These are phyloP conservation scores for Scedosporium dehoogii DNA, from an alignment of 2,329 filamentous ascomycete genomes.

Conservation along the genomic window DNA sequence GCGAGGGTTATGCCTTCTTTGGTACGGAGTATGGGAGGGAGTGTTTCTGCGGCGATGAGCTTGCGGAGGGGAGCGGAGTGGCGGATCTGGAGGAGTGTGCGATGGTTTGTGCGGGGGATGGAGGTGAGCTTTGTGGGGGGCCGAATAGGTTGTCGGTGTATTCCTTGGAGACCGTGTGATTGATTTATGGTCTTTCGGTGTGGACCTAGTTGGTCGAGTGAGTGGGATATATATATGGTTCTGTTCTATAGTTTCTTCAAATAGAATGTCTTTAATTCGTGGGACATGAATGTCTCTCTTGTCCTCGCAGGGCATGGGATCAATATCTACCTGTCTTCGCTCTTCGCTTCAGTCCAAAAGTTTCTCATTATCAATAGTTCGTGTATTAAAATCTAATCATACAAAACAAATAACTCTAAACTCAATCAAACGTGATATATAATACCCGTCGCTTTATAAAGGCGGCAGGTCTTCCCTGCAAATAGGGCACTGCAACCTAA, in stretches of 20 bases:
- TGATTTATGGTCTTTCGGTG: neutral
- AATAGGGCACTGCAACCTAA: conserved; percentile 87
- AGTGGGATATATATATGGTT: no score
- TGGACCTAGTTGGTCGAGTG: no score
- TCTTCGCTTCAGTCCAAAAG: neutral
- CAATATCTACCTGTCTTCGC: neutral
- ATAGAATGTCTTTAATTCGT: no score
- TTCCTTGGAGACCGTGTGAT: neutral
- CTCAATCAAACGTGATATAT: neutral
- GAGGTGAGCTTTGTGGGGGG: conserved; percentile 28
- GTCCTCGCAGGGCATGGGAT: no score
- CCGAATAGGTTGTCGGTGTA: conserved; percentile 27
- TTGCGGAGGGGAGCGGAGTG: conserved; percentile 18
- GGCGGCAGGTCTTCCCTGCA: conserved; percentile 85
- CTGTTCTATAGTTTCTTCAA: no score
- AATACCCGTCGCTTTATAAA: conserved; percentile 39
- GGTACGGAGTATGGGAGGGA: conserved; percentile 27
- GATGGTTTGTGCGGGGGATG: conserved; percentile 30
- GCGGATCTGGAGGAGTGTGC: conserved; percentile 24
- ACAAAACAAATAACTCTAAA: neutral
- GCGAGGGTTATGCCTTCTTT: conserved; percentile 21
- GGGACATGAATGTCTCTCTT: no score
- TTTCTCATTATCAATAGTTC: neutral
- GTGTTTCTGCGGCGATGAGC: conserved; percentile 25
- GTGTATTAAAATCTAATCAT: neutral